These are phyloP conservation scores for Melastoma malabathricum DNA, from an alignment of 345 rosid species.

Conservation along the genomic window DNA sequence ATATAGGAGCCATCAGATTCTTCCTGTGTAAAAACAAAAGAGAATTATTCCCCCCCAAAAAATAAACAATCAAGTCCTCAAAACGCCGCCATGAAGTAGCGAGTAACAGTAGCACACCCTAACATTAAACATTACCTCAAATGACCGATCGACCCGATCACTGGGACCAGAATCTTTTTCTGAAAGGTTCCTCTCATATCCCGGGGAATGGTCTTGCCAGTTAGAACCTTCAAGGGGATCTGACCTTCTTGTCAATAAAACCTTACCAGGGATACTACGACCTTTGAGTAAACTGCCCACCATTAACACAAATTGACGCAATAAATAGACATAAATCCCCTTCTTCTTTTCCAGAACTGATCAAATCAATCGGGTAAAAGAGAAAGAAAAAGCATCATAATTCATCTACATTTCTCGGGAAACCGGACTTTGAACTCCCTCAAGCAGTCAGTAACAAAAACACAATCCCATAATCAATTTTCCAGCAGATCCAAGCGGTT, in stretches of 20 bases:
- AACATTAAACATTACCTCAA: constrained; percentile 27
- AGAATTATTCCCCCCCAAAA: not conserved
- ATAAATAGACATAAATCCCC: no score
- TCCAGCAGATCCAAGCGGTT: no score
- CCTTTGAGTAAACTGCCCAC: constrained; percentile 71
- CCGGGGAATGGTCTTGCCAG: constrained; percentile 36
- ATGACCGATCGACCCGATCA: constrained; percentile 27
- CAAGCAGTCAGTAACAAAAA: no score
- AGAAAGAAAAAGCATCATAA: no score
- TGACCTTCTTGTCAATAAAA: constrained; percentile 59
- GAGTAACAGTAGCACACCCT: not conserved
- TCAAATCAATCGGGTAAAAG: no score
- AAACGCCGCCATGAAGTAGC: not conserved
- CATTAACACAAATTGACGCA: no score
- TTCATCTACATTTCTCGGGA: no score
- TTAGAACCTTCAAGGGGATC: constrained; percentile 37
- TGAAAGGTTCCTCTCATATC: constrained; percentile 55
- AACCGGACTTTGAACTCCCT: no score
- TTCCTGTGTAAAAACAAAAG: constrained; percentile 26
- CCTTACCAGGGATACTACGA: constrained; percentile 84
- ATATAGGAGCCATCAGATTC: constrained; percentile 25
- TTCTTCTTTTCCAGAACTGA: no score
- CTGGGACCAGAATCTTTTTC: constrained; percentile 61
- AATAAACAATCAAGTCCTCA: not conserved
- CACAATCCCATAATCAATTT: no score